Evolutionary conservation across 345 rosid genomes (phyloP), one percentile per base, ranked within the genome.

Genomic region (Citrus medica): DNA sequence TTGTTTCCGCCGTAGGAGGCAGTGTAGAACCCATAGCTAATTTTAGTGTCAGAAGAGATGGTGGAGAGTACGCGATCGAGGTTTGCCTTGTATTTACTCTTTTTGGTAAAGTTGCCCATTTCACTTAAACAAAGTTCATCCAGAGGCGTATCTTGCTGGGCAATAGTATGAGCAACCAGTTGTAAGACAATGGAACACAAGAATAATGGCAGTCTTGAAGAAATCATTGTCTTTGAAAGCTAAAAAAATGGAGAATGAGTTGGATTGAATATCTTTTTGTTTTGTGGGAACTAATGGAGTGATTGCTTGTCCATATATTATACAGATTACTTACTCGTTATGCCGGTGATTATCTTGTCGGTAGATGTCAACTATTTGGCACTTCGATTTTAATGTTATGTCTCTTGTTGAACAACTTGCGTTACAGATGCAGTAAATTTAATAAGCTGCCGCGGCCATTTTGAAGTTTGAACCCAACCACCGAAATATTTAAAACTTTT

Each of bases 21-120:
- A 7, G 79, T 71, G 78, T 79, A 84, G 80, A 84, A 87, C 0
- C 87, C 85, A 28, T 60, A 25, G 71, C 32, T 35, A 8, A 75
- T 77, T 13, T 22, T 19, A 2, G 77, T 6, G 22, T 48, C 61
- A 7, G 78, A 76, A 77, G 77, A 25, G 69, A 84, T 64, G 16
- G 80, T 69, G 19, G 78, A 53, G 21, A 84, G 60, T 19, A 76
- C 76, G 61, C 4, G 9, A 21, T 73, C 73, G 21, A 86, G 85
- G 71, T 79, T 84, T 27, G 74, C 24, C n/a, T 60, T 35, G 73
- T 80, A 86, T 22, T 71, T 9, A 13, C 84, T 72, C 21, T 74
- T 77, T 2, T 8, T 9, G 33, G 76, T 60, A 78, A 48, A 85
- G 55, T 64, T 82, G 6, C 79, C 83, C 1, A 42, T 27, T 1